Evolutionary conservation across 202 grass and related monocot species (phyloP), one percentile per base, ranked within the genome.

Genomic region (Elaeis oleifera): DNA sequence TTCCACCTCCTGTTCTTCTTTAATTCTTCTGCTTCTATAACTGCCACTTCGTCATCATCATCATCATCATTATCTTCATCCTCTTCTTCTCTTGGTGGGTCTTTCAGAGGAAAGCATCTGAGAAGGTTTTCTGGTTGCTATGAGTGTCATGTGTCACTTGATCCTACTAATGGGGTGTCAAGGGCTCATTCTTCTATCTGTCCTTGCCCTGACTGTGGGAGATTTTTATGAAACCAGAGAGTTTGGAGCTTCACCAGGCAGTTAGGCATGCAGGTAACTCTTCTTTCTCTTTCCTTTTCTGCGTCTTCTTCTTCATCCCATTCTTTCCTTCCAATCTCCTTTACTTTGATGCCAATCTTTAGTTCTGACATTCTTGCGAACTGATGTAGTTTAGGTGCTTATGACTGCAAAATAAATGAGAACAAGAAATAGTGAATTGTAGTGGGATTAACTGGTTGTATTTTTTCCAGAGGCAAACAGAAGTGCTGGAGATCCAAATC

Each of bases 51-150:
- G 0, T 56, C 65, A 1, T 68, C 49, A 3, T 68, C 65, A 4
- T 56, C 65, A 0, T 36, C 28, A 16, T 68, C 51, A 14, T 44
- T 13, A 44, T 89, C 81, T 1, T 84, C 81, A 21, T 74, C 89
- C 5, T 59, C 73, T n/a, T 82, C 85, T n/a, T 87, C 88, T 36
- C 26, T 90, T 49, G 82, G 75, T 13, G 76, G 36, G 14, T 83
- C 90, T 5, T 89, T 89, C 25, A 54, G 76, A 14, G 75, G 61
- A 0, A 74, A 82, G 80, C 88, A 85, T 67, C 54, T 99, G 51
- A 85, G 85, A 78, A 92, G 84, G 71, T 59, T 86, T 48, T 87
- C 85, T 3, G 80, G 85, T 14, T 89, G 88, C 74, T 87, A 81
- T 24, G 73, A 89, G 62, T 87, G 77, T 62, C 85, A 97, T 63